Conservation (phyloP, 306 rosid genomes). For the Sindora glabra region DNA sequence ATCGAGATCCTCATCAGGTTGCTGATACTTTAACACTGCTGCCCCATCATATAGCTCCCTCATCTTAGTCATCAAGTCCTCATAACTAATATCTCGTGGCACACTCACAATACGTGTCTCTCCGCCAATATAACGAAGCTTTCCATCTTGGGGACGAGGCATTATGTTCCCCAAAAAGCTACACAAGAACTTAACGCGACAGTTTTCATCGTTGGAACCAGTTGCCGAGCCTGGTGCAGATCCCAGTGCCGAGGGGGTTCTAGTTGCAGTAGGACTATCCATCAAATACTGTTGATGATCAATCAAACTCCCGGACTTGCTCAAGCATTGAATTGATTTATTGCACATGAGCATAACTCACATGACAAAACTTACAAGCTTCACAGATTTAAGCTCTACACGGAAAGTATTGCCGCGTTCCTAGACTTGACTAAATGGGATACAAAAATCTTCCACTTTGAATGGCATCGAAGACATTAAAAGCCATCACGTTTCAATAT, state of each 20-base stretch:
- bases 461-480: conserved; percentile 12
- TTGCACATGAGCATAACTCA: conserved; percentile 49
- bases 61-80: conserved; percentile 89
- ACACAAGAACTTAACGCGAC: conserved; percentile 82
- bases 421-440: conserved; percentile 1
- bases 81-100: conserved; percentile 48
- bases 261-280: conserved; percentile 61
- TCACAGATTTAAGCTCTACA: conserved; percentile 6
- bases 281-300: conserved; percentile 43
- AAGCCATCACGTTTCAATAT: background rate
- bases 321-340: conserved; percentile 47
- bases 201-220: conserved; percentile 46
- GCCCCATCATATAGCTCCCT: conserved; percentile 82
- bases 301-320: conserved; percentile 35
- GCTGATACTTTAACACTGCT: conserved; percentile 83
- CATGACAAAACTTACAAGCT: conserved; percentile 19
- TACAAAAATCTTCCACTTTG: conserved; percentile 4
- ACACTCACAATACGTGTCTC: conserved; percentile 95
- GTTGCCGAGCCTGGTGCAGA: conserved; percentile 28
- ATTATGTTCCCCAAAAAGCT: conserved; percentile 83
- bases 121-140: conserved; percentile 90
- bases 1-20: conserved; percentile 96
- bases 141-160: conserved; percentile 99
- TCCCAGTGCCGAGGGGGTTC: conserved; percentile 33
- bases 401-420: background rate